Base-by-base conservation (phyloP, 495 filamentous ascomycete species). In the Ascobolus immersus region DNA sequence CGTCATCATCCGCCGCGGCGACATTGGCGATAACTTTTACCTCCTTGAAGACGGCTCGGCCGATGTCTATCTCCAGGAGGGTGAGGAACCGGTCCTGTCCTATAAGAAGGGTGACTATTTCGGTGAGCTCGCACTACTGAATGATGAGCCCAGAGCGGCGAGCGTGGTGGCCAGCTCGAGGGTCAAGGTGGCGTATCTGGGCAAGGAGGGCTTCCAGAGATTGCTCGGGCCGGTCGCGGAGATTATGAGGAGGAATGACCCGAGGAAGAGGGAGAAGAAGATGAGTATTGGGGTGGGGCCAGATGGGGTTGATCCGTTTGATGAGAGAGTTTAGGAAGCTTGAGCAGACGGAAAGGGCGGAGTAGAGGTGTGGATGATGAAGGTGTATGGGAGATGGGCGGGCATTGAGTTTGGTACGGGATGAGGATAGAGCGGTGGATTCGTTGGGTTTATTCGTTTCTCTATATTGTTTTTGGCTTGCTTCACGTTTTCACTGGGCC, bases 81-180 rank as follows among this genome's bases (percentile, higher is more conserved):
- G 61, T 15, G 52, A 62, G 7, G 55, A 66, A 35, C 55, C 73
- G 0, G 70, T 94, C 32, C 80, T 79, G 48, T 55, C 59, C 23
- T 92, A 92, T 50, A 56, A 58, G 35, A 86, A 91, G 50, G 86
- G 86, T 6, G 89, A 92, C 46, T 96, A 89, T 57, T 96, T 96
- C 51, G 86, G 86, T 28, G 86, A 96, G 52, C 58, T 94, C 36
- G 86, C 86, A 6, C 55, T 96, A 45, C 56, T 94, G 41, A 84
- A 96, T 42, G 84, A 96, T 44, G 74, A 76, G 37, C 86, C 86
- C 0, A 71, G 86, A 32, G 82, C 82, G n/a, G 86, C 86, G 2
- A 91, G 72, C 45, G 73, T 96, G 32, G 57, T 82, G 15, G 72
- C 73, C 32, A 62, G 62, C 43, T 79, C 71, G 0, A 75, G 77